Conservation (phyloP, 2,329 filamentous ascomycete genomes). For the Aureobasidium sp. region DNA sequence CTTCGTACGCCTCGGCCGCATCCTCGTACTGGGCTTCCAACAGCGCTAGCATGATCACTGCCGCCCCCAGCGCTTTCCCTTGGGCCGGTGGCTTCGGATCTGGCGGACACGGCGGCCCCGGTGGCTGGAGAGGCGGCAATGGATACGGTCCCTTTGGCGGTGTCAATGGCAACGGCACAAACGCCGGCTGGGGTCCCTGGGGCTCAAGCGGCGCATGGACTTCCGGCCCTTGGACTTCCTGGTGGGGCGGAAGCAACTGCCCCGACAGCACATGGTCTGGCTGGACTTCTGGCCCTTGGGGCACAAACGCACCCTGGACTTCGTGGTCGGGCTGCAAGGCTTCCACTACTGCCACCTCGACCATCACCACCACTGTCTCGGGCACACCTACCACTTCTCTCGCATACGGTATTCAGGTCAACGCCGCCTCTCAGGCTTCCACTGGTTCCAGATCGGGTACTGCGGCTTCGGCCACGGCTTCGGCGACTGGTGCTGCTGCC, state of each 20-base stretch:
- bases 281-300: constrained; percentile 29
- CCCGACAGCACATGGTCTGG: constrained; percentile 29
- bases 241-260: constrained; percentile 30
- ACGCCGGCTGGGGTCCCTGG: constrained; percentile 30
- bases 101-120: constrained; percentile 15
- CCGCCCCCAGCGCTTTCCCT: constrained; percentile 9
- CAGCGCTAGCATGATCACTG: not conserved
- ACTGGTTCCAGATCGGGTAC: constrained; percentile 14
- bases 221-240: constrained; percentile 29
- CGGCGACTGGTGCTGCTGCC: constrained; percentile 22
- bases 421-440: constrained; percentile 20
- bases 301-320: constrained; percentile 29
- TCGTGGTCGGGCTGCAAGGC: constrained; percentile 30
- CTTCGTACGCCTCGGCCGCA: constrained; percentile 13
- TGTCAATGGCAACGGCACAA: constrained; percentile 13
- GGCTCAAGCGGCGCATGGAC: constrained; percentile 26
- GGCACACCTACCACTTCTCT: constrained; percentile 21
- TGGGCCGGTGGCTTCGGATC: constrained; percentile 14
- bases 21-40: constrained; percentile 13
- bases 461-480: constrained; percentile 16
- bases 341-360: constrained; percentile 26
- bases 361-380: constrained; percentile 25
- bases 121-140: constrained; percentile 18
- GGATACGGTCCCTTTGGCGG: constrained; percentile 21
- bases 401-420: constrained; percentile 27